phyloP scores from a whole-genome alignment of 1,284 basidiomycete species.

The Cutaneotrichosporon cyanovorans region DNA sequence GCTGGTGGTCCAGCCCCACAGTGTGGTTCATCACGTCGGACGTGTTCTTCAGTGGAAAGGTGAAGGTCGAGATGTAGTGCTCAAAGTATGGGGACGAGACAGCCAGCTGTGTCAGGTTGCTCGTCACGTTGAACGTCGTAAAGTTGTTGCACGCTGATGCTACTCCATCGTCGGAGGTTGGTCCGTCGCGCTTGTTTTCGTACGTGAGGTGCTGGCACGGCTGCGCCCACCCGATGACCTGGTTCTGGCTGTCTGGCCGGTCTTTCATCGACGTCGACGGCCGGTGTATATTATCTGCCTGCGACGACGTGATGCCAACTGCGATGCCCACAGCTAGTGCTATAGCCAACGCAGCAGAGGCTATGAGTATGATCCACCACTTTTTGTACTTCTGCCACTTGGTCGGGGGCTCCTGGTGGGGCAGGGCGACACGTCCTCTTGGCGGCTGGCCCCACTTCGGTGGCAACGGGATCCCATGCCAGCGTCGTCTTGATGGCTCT shows the following conservation, averaged over 20 bases:
- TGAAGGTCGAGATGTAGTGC: conserved; percentile 22
- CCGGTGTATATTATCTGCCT: conserved; percentile 1
- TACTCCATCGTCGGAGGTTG: conserved; percentile 29
- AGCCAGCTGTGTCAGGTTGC: conserved; percentile 17
- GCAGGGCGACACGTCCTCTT: not conserved
- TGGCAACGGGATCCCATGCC: conserved; percentile 5
- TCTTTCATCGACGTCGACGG: not conserved
- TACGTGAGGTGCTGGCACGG: conserved; percentile 31
- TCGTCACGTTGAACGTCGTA: conserved; percentile 22
- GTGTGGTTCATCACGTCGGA: not conserved
- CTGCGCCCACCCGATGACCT: not conserved
- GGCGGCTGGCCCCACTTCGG: no score
- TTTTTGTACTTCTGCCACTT: conserved; percentile 28
- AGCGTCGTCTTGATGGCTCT: not conserved
- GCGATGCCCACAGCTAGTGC: conserved; percentile 29
- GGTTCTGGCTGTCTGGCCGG: not conserved
- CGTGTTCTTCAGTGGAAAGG: conserved; percentile 21
- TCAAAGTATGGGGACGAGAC: conserved; percentile 11
- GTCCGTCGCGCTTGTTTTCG: conserved; percentile 30
- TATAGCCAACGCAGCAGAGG: conserved; percentile 17
- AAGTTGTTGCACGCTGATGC: conserved; percentile 34
- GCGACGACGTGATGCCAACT: not conserved
- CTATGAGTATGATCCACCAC: conserved; percentile 24
- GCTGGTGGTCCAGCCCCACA: conserved; percentile 1
- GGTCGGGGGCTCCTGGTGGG: conserved; percentile 2